Conservation (phyloP, 371 early-diverging fungal genomes). For the Mortierella sp. region DNA sequence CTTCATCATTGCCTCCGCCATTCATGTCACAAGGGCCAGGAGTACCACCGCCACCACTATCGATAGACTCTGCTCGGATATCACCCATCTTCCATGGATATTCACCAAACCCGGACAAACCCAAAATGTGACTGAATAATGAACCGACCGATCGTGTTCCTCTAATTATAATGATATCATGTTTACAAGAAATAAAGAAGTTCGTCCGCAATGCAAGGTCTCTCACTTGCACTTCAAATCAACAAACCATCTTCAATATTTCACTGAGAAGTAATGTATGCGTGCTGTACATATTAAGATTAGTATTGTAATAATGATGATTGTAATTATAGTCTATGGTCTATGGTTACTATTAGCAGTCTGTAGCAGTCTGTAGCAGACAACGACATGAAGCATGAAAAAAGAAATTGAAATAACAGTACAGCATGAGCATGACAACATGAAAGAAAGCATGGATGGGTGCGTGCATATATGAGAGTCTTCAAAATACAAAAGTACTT, state of each 20-base stretch:
- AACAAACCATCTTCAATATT: background rate
- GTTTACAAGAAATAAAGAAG: background rate
- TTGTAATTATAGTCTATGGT: constrained; percentile 5
- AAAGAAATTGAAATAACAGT: background rate
- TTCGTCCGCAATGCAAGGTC: no score
- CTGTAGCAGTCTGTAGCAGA: background rate
- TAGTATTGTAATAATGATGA: background rate
- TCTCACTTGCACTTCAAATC: no score
- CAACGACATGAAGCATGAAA: background rate
- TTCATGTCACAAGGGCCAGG: background rate
- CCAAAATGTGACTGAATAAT: constrained; percentile 36
- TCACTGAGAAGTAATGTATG: no score
- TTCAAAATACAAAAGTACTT: background rate
- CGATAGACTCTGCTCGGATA: constrained; percentile 37
- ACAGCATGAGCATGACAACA: constrained; percentile 9
- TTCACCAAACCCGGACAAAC: constrained; percentile 26
- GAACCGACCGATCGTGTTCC: background rate
- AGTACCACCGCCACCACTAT: background rate
- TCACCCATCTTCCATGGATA: constrained; percentile 53
- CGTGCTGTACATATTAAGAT: constrained; percentile 16
- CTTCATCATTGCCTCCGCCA: background rate
- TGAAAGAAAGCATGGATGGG: background rate
- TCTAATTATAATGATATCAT: no score
- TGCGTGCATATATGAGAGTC: background rate
- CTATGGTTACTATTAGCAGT: constrained; percentile 3